Percentiles rank a stretch among this genome's conserved stretches.
Evolutionary conservation across 148 eudicot species (phyloP).

Genomic region (Rhododendron mucronatum): DNA sequence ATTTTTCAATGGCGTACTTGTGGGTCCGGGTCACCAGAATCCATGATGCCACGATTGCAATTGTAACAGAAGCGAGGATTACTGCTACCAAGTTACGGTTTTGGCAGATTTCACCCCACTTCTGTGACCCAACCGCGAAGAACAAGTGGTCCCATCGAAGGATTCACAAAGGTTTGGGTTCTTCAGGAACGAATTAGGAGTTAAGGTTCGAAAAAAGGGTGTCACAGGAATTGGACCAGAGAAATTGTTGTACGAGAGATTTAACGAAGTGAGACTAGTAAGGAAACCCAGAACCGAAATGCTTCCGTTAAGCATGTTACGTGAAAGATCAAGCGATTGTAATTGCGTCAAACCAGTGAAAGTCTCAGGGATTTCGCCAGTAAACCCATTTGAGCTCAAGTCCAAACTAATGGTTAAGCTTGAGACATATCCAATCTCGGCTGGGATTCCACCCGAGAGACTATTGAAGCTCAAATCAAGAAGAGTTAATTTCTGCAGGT

Average conservation of each 20-base stretch:
- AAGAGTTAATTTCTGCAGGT: conserved; percentile 75
- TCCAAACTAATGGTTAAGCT: conserved; percentile 82
- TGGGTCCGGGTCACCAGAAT: conserved; percentile 47
- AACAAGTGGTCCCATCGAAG: conserved; percentile 69
- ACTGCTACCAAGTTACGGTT: conserved; percentile 47
- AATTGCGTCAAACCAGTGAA: conserved; percentile 70
- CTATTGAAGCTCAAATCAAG: conserved; percentile 87
- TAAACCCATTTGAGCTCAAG: conserved; percentile 63
- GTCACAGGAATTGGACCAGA: conserved; percentile 85
- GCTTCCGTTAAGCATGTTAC: conserved; percentile 56
- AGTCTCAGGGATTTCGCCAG: conserved; percentile 65
- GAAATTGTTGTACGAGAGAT: conserved; percentile 71
- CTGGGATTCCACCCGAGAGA: conserved; percentile 60
- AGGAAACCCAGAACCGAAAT: conserved; percentile 53
- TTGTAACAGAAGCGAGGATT: conserved; percentile 40
- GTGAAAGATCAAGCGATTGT: conserved; percentile 84
- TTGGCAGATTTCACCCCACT: conserved; percentile 50
- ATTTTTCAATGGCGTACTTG: conserved; percentile 35
- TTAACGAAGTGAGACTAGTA: conserved; percentile 73
- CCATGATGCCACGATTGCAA: conserved; percentile 50
- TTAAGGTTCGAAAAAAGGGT: conserved; percentile 65
- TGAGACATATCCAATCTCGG: conserved; percentile 67
- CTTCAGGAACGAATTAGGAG: conserved; percentile 50
- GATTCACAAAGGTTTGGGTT: conserved; percentile 64
- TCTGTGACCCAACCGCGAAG: conserved; percentile 33